These are phyloP conservation scores for Pisolithus microcarpus DNA, from an alignment of 768 basidiomycete genomes.

Conservation along the genomic window DNA sequence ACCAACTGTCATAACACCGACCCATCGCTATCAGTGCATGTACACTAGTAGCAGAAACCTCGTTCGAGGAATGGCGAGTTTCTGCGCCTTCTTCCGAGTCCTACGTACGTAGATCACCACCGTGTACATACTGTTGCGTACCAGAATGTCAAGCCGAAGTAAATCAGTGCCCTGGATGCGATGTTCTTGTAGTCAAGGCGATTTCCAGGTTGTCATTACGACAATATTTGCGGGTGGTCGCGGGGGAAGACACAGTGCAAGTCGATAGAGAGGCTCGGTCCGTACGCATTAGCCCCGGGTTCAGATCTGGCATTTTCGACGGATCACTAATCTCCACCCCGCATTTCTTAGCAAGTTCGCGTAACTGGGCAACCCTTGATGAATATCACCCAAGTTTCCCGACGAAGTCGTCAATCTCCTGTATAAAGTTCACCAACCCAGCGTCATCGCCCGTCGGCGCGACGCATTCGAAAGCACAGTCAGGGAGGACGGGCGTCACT, in stretches of 20 bases:
- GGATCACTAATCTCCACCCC: slow-evolving; percentile 35
- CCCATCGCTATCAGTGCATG: background rate
- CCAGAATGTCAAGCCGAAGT: too few relatives aligned
- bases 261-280: background rate
- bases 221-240: background rate
- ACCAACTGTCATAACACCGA: background rate
- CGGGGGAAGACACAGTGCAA: background rate
- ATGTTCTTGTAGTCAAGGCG: background rate
- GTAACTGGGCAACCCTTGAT: slow-evolving; percentile 42
- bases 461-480: too few relatives aligned
- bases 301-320: slow-evolving; percentile 37
- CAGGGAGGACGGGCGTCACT: too few relatives aligned
- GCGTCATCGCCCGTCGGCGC: slow-evolving; percentile 25
- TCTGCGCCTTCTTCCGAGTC: background rate
- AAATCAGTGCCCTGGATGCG: background rate
- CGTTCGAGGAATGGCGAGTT: background rate
- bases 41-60: background rate
- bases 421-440: slow-evolving; percentile 52
- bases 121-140: too few relatives aligned
- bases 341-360: slow-evolving; percentile 35
- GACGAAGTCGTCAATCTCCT: slow-evolving; percentile 54
- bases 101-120: background rate
- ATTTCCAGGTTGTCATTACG: background rate
- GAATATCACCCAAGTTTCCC: slow-evolving; percentile 39
- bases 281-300: slow-evolving; percentile 1